A percentile compares a stretch with the other conserved stretches of the same genome.
Conservation (phyloP, 2,329 filamentous ascomycete species). For the Pseudocercospora cruenta region DNA sequence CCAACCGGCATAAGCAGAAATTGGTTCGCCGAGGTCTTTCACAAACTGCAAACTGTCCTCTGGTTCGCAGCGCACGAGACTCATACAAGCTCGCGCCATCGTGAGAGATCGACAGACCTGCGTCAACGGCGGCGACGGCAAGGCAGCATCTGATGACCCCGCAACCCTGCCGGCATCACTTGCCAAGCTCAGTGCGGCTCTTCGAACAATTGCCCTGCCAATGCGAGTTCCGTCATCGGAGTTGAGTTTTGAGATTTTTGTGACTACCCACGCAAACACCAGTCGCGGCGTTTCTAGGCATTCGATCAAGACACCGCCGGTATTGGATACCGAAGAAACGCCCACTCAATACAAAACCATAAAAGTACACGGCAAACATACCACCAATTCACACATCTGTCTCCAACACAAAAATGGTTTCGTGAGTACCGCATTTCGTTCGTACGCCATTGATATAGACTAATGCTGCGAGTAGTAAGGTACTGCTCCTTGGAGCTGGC, state of each 20-base stretch:
- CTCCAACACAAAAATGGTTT: constrained; percentile 8
- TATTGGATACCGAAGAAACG: background rate
- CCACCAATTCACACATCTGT: background rate
- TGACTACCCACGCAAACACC: constrained; percentile 3
- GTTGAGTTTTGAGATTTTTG: constrained; percentile 5
- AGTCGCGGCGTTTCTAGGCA: background rate
- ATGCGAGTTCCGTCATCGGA: constrained; percentile 8
- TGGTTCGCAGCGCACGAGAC: background rate
- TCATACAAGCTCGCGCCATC: background rate
- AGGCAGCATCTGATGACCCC: background rate
- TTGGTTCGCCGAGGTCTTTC: background rate
- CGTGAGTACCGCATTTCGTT: constrained; percentile 1
- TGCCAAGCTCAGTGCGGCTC: constrained; percentile 10
- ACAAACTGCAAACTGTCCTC: background rate
- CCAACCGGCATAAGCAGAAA: background rate
- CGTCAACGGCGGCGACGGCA: background rate
- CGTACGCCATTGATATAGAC: background rate
- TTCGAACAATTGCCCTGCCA: background rate
- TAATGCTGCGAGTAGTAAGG: constrained; percentile 37
- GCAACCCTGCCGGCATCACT: background rate
- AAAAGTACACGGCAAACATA: background rate
- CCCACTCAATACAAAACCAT: background rate
- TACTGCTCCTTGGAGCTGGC: constrained; percentile 57
- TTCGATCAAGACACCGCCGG: background rate
- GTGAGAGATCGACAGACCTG: background rate